Conservation (phyloP, 352 stramenopile species). For the Blastocystis sp. region DNA sequence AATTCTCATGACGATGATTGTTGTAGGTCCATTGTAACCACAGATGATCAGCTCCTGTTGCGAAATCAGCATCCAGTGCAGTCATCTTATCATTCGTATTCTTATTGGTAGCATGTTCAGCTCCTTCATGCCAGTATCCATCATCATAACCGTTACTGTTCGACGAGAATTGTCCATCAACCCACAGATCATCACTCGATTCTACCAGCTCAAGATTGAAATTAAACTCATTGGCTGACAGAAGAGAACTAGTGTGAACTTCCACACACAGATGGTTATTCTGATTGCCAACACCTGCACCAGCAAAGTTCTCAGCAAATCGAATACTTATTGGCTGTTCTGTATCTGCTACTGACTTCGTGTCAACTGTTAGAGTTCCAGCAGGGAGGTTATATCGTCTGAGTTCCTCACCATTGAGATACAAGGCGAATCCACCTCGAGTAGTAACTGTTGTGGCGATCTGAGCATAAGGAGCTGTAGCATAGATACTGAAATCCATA, state of each 20-base stretch:
- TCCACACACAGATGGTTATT: constrained; percentile 25
- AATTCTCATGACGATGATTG: neutral
- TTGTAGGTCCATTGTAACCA: neutral
- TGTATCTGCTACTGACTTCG: neutral
- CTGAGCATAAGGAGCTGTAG: neutral
- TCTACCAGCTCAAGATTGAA: neutral
- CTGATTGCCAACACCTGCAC: neutral
- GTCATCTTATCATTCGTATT: constrained; percentile 13
- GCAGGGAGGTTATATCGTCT: neutral
- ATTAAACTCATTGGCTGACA: neutral
- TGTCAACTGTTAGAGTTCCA: neutral
- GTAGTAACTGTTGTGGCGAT: neutral
- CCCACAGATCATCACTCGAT: neutral
- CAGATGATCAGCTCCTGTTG: neutral
- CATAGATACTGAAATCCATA: neutral
- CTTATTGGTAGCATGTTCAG: neutral
- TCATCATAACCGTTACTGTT: neutral
- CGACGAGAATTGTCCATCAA: neutral
- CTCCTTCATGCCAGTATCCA: neutral
- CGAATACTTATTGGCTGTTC: neutral
- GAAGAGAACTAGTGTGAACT: neutral
- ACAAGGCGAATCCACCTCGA: constrained; percentile 13
- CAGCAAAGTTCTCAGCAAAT: neutral
- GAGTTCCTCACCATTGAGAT: constrained; percentile 41
- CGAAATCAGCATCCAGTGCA: neutral